Base-by-base conservation (phyloP, 1,139 yeast species). In the Yamadazyma triangularis region DNA sequence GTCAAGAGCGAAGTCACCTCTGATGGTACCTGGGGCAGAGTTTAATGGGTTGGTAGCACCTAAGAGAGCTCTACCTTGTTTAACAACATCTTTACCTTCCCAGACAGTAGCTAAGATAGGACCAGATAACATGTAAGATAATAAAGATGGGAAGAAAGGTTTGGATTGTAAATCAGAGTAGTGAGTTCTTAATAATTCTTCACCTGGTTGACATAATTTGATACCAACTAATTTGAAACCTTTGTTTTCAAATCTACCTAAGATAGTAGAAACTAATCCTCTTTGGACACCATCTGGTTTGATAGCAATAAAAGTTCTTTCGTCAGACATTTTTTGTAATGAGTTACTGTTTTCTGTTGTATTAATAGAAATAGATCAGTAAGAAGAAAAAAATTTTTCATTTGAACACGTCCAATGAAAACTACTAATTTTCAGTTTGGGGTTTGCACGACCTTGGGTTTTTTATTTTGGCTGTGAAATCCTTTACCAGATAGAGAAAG, bases 231-330 rank as follows among this genome's bases (percentile, higher is more conserved):
- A 80, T 76, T 89, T 89, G 89, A 70, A 93, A 53, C 98, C 97
- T 71, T 94, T 84, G 77, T 82, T 75, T 76, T 89, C 96, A 70
- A 93, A 93, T 72, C 98, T 88, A 55, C 83, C 76, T 52, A 93
- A 62, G 74, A 93, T 89, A 53, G 85, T 74, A 60, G 94, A 71
- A 69, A 89, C 74, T 64, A 93, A 79, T 45, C 97, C 96, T 76
- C 99, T 88, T 78, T 91, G 97, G 77, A 91, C 98, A 73, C 97
- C 99, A 70, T 91, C 99, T 71, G 99, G 99, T 62, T 91, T 91
- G 69, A 91, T 85, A 58, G 97, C 97, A 77, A 91, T 91, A 67
- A 91, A 91, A 63, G 97, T 89, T 85, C 95, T 87, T 74, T 89
- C 97, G 73, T 68, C 65, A 65, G 74, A 66, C 74, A 68, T 68